These are phyloP conservation scores for Lodderomyces margitis DNA, from an alignment of 1,139 yeast species.

Conservation along the genomic window DNA sequence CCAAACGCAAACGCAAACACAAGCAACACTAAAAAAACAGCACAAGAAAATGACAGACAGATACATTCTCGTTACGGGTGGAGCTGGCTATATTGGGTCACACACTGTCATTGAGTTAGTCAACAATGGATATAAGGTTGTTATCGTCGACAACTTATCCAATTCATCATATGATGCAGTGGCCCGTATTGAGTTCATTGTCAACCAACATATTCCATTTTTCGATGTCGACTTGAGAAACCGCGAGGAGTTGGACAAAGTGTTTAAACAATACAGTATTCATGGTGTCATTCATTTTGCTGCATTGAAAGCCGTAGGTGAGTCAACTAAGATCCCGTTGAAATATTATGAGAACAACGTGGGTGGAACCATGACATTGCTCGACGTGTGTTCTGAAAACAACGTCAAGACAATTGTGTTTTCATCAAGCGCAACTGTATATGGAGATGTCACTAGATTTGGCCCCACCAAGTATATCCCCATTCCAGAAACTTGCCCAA, in stretches of 20 bases:
- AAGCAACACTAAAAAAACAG: no score
- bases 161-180: constrained; percentile 72
- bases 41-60: constrained; percentile 19
- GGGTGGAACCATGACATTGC: constrained; percentile 59
- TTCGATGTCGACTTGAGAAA: constrained; percentile 60
- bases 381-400: constrained; percentile 50
- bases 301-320: constrained; percentile 86
- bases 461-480: constrained; percentile 62
- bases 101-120: constrained; percentile 72
- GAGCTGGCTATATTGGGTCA: constrained; percentile 86
- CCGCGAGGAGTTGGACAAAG: constrained; percentile 41
- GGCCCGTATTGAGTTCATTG: constrained; percentile 61
- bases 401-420: constrained; percentile 64
- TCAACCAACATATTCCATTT: constrained; percentile 51
- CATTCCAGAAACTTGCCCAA: constrained; percentile 77
- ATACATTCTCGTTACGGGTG: constrained; percentile 75
- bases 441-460: constrained; percentile 78
- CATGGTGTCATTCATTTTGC: constrained; percentile 77
- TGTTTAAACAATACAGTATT: constrained; percentile 52
- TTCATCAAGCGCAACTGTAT: constrained; percentile 80
- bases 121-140: constrained; percentile 64
- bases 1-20: not conserved
- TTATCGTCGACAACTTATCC: constrained; percentile 67
- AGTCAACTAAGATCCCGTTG: constrained; percentile 71
- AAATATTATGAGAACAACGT: constrained; percentile 70